A percentile compares a stretch with the other conserved stretches of the same genome.
phyloP scores from a whole-genome alignment of 129 eudicot species.

The Lonicera japonica region DNA sequence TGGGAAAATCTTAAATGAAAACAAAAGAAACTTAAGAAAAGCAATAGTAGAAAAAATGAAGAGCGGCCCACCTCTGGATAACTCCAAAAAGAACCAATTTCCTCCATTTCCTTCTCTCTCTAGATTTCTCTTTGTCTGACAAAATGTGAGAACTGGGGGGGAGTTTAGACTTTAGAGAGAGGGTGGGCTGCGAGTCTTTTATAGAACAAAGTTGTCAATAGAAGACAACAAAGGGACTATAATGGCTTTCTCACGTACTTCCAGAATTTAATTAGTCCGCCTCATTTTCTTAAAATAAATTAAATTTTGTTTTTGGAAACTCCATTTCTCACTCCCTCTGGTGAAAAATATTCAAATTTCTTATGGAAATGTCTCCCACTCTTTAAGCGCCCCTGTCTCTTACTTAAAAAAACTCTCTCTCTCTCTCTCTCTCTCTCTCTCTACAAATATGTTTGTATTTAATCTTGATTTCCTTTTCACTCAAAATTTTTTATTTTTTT shows the following conservation, averaged over 20 bases:
- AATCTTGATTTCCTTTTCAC: no score
- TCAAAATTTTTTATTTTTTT: no score
- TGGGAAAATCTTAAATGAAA: conserved; percentile 5
- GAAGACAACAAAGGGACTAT: conserved; percentile 10
- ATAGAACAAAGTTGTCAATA: conserved; percentile 13
- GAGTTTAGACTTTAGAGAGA: conserved; percentile 4
- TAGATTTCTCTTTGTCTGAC: not conserved
- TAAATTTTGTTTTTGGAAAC: conserved; percentile 1
- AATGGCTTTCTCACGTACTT: conserved; percentile 16
- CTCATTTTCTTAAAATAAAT: not conserved
- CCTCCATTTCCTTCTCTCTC: conserved; percentile 41
- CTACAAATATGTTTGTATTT: not conserved
- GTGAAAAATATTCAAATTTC: not conserved
- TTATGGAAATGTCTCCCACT: conserved; percentile 18
- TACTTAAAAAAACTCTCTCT: not conserved
- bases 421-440: conserved; percentile 1
- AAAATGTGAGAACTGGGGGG: conserved; percentile 15
- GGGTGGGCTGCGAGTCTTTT: conserved; percentile 15
- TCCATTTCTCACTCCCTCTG: conserved; percentile 14
- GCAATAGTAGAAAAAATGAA: not conserved
- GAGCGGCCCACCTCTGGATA: conserved; percentile 62
- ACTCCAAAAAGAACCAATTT: conserved; percentile 54
- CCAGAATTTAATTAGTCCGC: conserved; percentile 20
- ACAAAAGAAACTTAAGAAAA: not conserved
- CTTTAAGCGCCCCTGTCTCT: conserved; percentile 21